These are phyloP conservation scores for Parastagonospora avenae DNA, from an alignment of 2,329 filamentous ascomycete species.

Conservation along the genomic window DNA sequence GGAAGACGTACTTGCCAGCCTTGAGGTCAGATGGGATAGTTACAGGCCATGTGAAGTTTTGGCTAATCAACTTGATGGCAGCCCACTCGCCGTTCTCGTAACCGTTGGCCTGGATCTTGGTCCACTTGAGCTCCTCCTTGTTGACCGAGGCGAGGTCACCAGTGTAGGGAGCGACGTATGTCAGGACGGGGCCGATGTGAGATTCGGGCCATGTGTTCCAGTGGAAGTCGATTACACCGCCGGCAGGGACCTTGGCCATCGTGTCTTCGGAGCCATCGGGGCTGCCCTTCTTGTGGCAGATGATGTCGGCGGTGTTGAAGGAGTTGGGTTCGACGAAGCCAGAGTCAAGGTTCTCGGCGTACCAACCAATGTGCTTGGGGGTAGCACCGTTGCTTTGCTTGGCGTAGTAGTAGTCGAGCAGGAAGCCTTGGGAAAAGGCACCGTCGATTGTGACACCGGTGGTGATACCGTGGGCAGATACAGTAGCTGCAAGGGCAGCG, in stretches of 20 bases:
- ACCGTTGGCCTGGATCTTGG: conserved; percentile 45
- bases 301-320: conserved; percentile 52
- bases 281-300: conserved; percentile 65
- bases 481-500: conserved; percentile 46
- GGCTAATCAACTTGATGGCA: conserved; percentile 45
- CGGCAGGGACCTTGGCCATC: conserved; percentile 63
- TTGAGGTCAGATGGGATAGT: conserved; percentile 53
- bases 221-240: conserved; percentile 58
- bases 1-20: conserved; percentile 60
- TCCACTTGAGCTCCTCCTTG: conserved; percentile 43
- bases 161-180: conserved; percentile 45
- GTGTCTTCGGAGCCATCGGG: conserved; percentile 48
- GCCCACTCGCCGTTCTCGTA: conserved; percentile 44
- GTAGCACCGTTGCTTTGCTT: conserved; percentile 29
- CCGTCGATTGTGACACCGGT: conserved; percentile 55
- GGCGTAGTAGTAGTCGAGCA: conserved; percentile 49
- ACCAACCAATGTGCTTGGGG: conserved; percentile 52
- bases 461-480: conserved; percentile 55
- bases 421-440: conserved; percentile 52
- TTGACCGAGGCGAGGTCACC: conserved; percentile 39
- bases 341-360: conserved; percentile 45
- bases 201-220: conserved; percentile 55
- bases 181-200: conserved; percentile 48
- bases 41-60: conserved; percentile 57
- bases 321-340: conserved; percentile 40